Evolutionary conservation across 768 basidiomycete genomes (phyloP).

Genomic region (Rhodotorula toruloides): DNA sequence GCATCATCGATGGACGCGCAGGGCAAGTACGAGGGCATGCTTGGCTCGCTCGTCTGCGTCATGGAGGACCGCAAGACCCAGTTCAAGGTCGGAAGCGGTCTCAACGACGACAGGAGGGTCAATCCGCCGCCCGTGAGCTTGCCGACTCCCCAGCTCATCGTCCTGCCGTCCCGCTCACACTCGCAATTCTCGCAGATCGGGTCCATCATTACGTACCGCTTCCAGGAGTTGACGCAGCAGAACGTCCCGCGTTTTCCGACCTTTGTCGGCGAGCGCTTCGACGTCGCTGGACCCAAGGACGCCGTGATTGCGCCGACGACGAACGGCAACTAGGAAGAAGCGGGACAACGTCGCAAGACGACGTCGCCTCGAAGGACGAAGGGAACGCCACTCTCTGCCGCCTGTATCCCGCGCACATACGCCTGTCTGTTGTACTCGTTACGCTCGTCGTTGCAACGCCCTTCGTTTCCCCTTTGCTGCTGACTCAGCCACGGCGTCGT

Average conservation of each 20-base stretch:
- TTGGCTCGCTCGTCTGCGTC: constrained; percentile 34
- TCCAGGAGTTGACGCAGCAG: constrained; percentile 32
- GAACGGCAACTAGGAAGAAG: too few species aligned
- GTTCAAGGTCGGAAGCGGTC: constrained; percentile 35
- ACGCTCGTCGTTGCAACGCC: too few species aligned
- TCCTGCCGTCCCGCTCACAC: background rate
- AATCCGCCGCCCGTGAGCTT: constrained; percentile 25
- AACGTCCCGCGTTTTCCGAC: constrained; percentile 38
- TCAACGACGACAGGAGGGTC: constrained; percentile 32
- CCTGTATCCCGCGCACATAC: too few species aligned
- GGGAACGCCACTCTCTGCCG: too few species aligned
- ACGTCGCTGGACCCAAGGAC: constrained; percentile 21
- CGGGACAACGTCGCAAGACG: too few species aligned
- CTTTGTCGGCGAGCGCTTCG: constrained; percentile 34
- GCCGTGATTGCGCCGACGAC: background rate
- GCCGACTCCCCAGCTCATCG: background rate
- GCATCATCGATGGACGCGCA: background rate
- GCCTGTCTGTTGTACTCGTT: too few species aligned
- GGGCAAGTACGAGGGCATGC: constrained; percentile 37
- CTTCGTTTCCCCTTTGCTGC: too few species aligned
- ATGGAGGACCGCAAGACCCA: constrained; percentile 28
- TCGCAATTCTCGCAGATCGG: constrained; percentile 21
- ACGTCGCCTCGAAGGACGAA: too few species aligned
- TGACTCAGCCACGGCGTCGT: too few species aligned
- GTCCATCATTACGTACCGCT: constrained; percentile 36